These are phyloP conservation scores for Geosmithia putterillii DNA, from an alignment of 2,329 filamentous ascomycete species.

Conservation along the genomic window DNA sequence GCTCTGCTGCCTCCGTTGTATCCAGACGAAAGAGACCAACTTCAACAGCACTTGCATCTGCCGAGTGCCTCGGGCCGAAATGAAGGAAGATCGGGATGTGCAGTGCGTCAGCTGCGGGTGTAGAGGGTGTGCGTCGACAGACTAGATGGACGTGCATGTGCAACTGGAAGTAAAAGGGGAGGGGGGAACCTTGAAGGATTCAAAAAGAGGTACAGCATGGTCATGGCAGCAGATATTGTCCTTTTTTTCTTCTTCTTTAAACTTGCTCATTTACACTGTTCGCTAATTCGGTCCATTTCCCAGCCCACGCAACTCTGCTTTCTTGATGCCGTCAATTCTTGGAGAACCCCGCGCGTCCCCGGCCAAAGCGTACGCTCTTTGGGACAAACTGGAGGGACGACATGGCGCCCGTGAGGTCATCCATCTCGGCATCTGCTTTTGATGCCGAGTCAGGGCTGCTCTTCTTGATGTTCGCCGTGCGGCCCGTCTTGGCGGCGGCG, in stretches of 20 bases:
- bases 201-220: background rate
- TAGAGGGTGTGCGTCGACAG: conserved; percentile 75
- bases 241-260: no score
- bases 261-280: background rate
- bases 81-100: conserved; percentile 83
- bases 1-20: conserved; percentile 89
- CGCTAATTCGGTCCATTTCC: background rate
- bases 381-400: conserved; percentile 62
- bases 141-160: conserved; percentile 34
- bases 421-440: conserved; percentile 40
- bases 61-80: conserved; percentile 75
- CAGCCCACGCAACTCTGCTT: background rate
- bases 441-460: conserved; percentile 1
- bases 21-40: conserved; percentile 99
- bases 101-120: conserved; percentile 95
- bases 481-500: background rate
- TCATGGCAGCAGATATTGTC: background rate
- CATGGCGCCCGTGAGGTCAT: conserved; percentile 54
- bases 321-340: conserved; percentile 1
- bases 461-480: conserved; percentile 1
- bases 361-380: conserved; percentile 52
- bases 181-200: background rate
- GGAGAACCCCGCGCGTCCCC: conserved; percentile 40
- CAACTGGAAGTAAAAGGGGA: background rate
- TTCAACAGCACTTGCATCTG: conserved; percentile 97